phyloP scores from a whole-genome alignment of 2,329 filamentous ascomycete species.

The Cytospora leucostoma region DNA sequence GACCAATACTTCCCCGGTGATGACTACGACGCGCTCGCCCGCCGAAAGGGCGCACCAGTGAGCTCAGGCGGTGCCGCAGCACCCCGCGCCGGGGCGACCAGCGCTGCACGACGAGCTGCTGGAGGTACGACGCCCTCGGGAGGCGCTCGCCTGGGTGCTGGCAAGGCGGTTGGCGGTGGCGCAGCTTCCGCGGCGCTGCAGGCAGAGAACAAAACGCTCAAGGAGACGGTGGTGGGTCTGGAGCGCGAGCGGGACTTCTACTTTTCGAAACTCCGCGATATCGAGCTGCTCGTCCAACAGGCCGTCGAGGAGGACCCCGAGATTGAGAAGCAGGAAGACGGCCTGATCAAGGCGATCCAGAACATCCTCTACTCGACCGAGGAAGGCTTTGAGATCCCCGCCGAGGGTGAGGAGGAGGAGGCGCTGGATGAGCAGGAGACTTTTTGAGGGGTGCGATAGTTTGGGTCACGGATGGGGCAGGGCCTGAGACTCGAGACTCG shows the following conservation, averaged over 20 bases:
- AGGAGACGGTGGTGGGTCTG: slow-evolving; percentile 91
- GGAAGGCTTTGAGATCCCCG: slow-evolving; percentile 86
- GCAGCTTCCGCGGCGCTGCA: slow-evolving; percentile 72
- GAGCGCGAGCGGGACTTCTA: slow-evolving; percentile 98
- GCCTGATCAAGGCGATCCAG: slow-evolving; percentile 94
- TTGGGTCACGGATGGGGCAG: not conserved
- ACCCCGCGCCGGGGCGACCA: slow-evolving; percentile 51
- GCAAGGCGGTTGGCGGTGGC: slow-evolving; percentile 47
- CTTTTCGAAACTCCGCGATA: slow-evolving; percentile 97
- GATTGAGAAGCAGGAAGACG: slow-evolving; percentile 90
- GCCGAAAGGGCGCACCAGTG: slow-evolving; percentile 76
- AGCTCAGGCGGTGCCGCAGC: slow-evolving; percentile 52
- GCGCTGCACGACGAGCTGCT: slow-evolving; percentile 45
- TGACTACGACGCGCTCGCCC: slow-evolving; percentile 87
- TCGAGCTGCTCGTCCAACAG: slow-evolving; percentile 90
- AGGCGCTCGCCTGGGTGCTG: slow-evolving; percentile 45
- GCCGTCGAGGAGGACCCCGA: slow-evolving; percentile 91
- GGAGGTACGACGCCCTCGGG: slow-evolving; percentile 67
- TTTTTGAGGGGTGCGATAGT: slow-evolving; percentile 50
- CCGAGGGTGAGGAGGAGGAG: slow-evolving; percentile 72
- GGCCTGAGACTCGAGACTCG: no score
- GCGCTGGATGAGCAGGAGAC: slow-evolving; percentile 75
- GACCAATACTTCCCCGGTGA: slow-evolving; percentile 97
- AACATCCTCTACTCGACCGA: slow-evolving; percentile 96
- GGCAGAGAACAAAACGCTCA: slow-evolving; percentile 83